Base-by-base conservation (phyloP, 2,329 filamentous ascomycete genomes). In the Xylaria hypoxylon region DNA sequence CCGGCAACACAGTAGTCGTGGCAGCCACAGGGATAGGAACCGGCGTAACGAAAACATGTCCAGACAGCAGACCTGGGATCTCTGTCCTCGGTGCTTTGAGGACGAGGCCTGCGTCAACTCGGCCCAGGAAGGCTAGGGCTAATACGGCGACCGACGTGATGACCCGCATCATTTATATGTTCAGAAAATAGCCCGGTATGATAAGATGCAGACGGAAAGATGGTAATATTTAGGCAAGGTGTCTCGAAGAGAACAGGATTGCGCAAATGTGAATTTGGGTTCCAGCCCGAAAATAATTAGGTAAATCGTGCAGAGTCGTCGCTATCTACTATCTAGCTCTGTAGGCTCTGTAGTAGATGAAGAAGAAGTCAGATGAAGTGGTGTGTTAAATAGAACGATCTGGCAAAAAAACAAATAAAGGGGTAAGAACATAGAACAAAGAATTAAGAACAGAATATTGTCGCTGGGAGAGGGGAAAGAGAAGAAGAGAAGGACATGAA, bases 81-180 rank as follows among this genome's bases (percentile, higher is more conserved):
- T 24, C 64, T 7, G 64, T 67, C 42, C 64, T 33, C 2, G 64
- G 59, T 7, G 59, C 60, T 22, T 55, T 59, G 6, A 19, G 35
- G 26, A 67, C 38, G 47, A 51, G 45, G 5, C 59, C 64, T 53
- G 64, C 64, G 42, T 63, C 59, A 11, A 55, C 44, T 11, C 42
- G 28, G 42, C 22, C 26, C 2, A 55, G 50, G 26, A 64, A 28
- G 24, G 45, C 28, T 5, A 62, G 13, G 28, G 52, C 52, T 19
- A 55, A 35, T n/a, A 42, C 6, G n/a, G 52, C 52, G 22, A 40
- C 33, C 26, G 51, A 17, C 33, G 24, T 26, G 59, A 63, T 59
- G 64, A 44, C 42, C 35, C 59, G 59, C 56, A 59, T 55, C 59
- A 42, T 48, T 38, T 38, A 38, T 38, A 38, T 38, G 35, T 15